Evolutionary conservation across 306 rosid species (phyloP).

Genomic region (Trichosanthes cucumerina): DNA sequence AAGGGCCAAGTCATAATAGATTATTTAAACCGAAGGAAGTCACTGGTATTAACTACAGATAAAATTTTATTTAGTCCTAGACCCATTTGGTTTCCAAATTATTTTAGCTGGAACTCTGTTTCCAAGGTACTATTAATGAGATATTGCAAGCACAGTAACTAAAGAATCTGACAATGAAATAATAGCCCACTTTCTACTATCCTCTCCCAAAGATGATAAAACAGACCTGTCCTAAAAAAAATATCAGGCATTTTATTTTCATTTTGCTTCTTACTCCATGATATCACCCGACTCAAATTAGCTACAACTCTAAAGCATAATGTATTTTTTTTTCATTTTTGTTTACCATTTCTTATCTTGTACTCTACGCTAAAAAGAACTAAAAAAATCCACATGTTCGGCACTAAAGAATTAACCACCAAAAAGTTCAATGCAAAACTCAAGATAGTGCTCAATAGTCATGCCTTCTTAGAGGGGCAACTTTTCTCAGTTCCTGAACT

Average conservation of each 20-base stretch:
- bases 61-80: neutral
- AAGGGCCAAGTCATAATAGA: neutral
- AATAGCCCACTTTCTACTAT: neutral
- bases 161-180: neutral
- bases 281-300: neutral
- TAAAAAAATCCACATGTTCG: neutral
- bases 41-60: neutral
- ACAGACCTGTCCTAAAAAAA: neutral
- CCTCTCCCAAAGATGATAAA: neutral
- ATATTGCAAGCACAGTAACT: neutral
- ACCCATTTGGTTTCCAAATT: neutral
- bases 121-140: neutral
- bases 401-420: neutral
- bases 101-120: neutral
- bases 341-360: neutral
- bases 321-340: neutral
- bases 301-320: neutral
- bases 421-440: neutral
- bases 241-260: neutral
- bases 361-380: neutral
- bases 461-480: constrained; percentile 72
- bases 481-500: constrained; percentile 51
- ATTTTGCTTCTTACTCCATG: neutral
- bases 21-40: neutral
- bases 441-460: neutral